Base-by-base conservation (phyloP, 441 rosid genomes). In the Capsella rubella region DNA sequence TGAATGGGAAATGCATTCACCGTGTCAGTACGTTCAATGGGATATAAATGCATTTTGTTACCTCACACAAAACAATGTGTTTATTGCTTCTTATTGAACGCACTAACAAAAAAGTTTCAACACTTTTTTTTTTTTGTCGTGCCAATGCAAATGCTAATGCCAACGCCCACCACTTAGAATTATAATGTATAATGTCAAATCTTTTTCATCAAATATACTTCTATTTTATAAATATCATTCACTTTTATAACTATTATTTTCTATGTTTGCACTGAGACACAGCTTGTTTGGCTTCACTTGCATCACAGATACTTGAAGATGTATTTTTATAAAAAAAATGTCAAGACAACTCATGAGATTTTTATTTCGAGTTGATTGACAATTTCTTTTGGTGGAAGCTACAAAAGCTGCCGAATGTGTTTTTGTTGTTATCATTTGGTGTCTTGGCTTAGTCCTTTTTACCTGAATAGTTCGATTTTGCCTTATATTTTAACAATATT, bases 391-490 rank as follows among this genome's bases (percentile, higher is more conserved):
- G 62, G 72, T 63, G 13, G 59, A 55, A 9, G 34, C 53, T 21
- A 42, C 37, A 69, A 72, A 67, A 51, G 59, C 59, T 31, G 64
- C n/a, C 55, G 57, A 58, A 15, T 69, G 53, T 21, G 69, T 64
- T 70, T 65, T 62, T 73, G 60, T 43, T 65, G 63, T 74, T 57
- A 79, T 62, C 74, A 65, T 58, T 32, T 50, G 73, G 51, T 72
- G 43, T 51, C n/a, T 75, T 69, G 59, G 70, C 70, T 34, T 62
- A 63, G 29, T 76, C 71, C 70, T 34, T 8, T 55, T 8, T 55
- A 76, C 79, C 75, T 63, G 75, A 70, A 69, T 49, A 62, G 60
- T 63, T 56, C 66, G 25, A 46, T 15, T 64, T 21, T 51, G 50
- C 63, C 63, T 27, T 6, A n/a, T 56, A 76, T 63, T 61, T 55